Evolutionary conservation across 768 basidiomycete species (phyloP), one percentile per base, ranked within the genome.

Genomic region (Kwoniella dendrophila): DNA sequence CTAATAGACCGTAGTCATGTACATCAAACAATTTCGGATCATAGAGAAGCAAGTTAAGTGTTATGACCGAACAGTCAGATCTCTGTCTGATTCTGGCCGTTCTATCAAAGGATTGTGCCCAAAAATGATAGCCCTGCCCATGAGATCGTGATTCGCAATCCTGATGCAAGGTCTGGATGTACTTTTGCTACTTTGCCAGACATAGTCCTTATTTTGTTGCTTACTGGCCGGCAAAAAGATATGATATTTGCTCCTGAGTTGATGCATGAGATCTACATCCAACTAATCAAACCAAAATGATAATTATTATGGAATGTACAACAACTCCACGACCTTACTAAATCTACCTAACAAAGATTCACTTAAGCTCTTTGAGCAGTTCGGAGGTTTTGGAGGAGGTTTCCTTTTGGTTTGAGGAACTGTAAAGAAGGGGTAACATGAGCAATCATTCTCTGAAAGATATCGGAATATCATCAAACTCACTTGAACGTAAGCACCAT

Each of bases 371-470:
- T 74, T 60, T 75, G 68, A 63, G 77, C 91, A 68, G 85, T 87
- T 64, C 88, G 86, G 56, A 96, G 83, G 84, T 96, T 95, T 76
- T 83, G 71, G 83, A 92, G 88, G 62, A 95, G 84, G 56, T 86
- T 85, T 64, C 93, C 93, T 83, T 87, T 90, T 62, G 89, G 88
- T 70, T 88, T 85, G 81, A 96, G 92, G 82, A 89, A 95, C 81
- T 94, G 88, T 34, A 1, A 16, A 24, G 7, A 22, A 22, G 1
- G 29, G 11, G 4, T 8, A 29, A 41, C 11, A 11, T 4, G 41
- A 8, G 14, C 22, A 47, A 22, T n/a, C 8, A 27, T 51, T 8
- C 26, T 33, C 16, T 30, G 30, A 27, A 10, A 6, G 44, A 33
- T 33, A 27, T 18, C 36, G 1, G 3, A 6, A 18, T n/a, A 4